Conservation (phyloP, 495 filamentous ascomycete genomes). For the Talaromyces proteolyticus region DNA sequence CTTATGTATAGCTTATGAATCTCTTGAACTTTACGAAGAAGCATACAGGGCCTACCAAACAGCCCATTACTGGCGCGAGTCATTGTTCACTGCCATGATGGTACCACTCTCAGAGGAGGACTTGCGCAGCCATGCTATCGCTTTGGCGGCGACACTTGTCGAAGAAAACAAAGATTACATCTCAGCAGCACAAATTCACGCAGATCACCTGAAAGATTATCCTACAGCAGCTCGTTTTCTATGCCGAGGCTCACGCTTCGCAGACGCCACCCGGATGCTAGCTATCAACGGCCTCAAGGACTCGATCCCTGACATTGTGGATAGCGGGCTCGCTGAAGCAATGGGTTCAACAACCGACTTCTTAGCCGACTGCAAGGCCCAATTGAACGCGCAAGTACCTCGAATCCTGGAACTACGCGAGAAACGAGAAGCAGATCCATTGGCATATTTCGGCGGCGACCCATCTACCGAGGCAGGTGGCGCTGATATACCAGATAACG, state of each 20-base stretch:
- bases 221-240: conserved; percentile 59
- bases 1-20: conserved; percentile 72
- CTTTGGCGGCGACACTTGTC: conserved; percentile 63
- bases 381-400: conserved; percentile 77
- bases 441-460: conserved; percentile 71
- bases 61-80: conserved; percentile 86
- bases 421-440: conserved; percentile 76
- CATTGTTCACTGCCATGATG: conserved; percentile 68
- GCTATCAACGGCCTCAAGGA: conserved; percentile 40
- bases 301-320: conserved; percentile 54
- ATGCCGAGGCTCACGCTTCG: conserved; percentile 80
- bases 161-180: conserved; percentile 84
- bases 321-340: conserved; percentile 70
- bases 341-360: conserved; percentile 78
- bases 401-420: conserved; percentile 73
- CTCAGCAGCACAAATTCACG: conserved; percentile 70
- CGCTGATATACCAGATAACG: conserved; percentile 78
- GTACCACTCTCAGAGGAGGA: conserved; percentile 52
- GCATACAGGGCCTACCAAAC: conserved; percentile 76
- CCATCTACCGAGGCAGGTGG: conserved; percentile 41
- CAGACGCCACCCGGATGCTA: conserved; percentile 71
- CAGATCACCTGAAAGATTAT: conserved; percentile 72
- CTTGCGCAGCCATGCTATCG: conserved; percentile 55
- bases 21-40: conserved; percentile 59
- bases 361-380: conserved; percentile 82